Base-by-base conservation (phyloP, 805 yeast genomes). In the Metschnikowia lochheadii region DNA sequence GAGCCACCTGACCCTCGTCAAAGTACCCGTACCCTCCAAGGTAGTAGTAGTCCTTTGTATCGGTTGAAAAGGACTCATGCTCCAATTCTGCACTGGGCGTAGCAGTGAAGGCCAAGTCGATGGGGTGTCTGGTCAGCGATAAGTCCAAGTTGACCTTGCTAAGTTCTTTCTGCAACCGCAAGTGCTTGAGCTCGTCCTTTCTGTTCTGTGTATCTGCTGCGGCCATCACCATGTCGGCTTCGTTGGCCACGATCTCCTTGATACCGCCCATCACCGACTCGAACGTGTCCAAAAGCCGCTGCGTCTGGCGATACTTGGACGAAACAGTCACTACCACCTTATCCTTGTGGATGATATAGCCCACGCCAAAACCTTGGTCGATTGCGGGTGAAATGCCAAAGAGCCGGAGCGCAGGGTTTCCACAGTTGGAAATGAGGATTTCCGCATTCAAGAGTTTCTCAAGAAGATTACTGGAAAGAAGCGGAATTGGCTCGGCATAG, bases 321-420 rank as follows among this genome's bases (percentile, higher is more conserved):
- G 94, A 83, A 3, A 87, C 85, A 46, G 96, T 89, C 8, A 90
- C 79, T 1, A 90, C 81, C 26, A 90, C 81, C 18, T 89, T 82
- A 61, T 89, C 87, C 40, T 76, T 81, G 65, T 91, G 89, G 58
- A 90, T 85, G 57, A 90, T 88, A 65, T 90, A 90, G 4, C 96
- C 96, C 35, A 90, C 79, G n/a, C 97, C 97, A 66, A 85, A 89
- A 2, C 97, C 97, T 62, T 88, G 91, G 44, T 89, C 85, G 13
- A 86, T 77, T 1, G 89, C 91, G 2, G 97, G 97, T 3, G 96
- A 95, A 62, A 90, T 90, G 0, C 97, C 97, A 72, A 90, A 90
- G 45, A 85, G 75, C 55, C 86, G 83, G 50, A 90, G 74, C 1
- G 96, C 86, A 5, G 96, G 96, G 64, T 90, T 90, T 36, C 97